Evolutionary conservation across 148 eudicot genomes (phyloP).

Genomic region (Spergularia bocconei): DNA sequence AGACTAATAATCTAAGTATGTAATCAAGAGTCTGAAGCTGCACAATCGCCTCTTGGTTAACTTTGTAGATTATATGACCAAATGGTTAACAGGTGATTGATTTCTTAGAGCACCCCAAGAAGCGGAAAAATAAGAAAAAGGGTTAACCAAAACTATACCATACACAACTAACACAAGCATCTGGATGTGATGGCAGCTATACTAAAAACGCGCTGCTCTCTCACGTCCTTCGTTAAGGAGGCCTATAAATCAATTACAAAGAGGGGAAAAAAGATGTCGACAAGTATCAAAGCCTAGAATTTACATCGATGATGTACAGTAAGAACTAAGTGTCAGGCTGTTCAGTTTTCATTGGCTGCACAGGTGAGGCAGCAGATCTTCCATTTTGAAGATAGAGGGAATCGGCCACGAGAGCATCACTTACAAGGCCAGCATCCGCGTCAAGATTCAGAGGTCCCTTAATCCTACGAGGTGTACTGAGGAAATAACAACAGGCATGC

Average conservation of each 20-base stretch:
- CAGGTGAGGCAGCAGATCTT: constrained; percentile 41
- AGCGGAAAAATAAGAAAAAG: not conserved
- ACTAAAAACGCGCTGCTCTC: constrained; percentile 30
- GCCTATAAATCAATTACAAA: constrained; percentile 12
- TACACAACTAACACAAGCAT: constrained; percentile 24
- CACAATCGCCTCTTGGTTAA: too few relatives aligned
- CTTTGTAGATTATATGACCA: not conserved
- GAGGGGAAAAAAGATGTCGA: constrained; percentile 1
- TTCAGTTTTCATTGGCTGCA: constrained; percentile 54
- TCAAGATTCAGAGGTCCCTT: constrained; percentile 77
- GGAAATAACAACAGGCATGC: not conserved
- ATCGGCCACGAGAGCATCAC: constrained; percentile 80
- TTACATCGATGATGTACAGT: constrained; percentile 30
- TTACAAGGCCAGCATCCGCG: constrained; percentile 73
- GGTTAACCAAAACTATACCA: not conserved
- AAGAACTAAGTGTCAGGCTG: constrained; percentile 49
- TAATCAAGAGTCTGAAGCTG: not conserved
- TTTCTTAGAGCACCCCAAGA: not conserved
- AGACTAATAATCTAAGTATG: not conserved
- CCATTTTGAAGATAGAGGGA: constrained; percentile 72
- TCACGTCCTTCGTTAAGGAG: constrained; percentile 18
- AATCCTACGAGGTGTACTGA: constrained; percentile 54
- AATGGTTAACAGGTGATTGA: not conserved
- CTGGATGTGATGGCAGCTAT: constrained; percentile 34
- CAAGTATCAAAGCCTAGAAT: constrained; percentile 22